Conservation (phyloP, 2,329 filamentous ascomycete species). For the Furcasterigmium furcatum region DNA sequence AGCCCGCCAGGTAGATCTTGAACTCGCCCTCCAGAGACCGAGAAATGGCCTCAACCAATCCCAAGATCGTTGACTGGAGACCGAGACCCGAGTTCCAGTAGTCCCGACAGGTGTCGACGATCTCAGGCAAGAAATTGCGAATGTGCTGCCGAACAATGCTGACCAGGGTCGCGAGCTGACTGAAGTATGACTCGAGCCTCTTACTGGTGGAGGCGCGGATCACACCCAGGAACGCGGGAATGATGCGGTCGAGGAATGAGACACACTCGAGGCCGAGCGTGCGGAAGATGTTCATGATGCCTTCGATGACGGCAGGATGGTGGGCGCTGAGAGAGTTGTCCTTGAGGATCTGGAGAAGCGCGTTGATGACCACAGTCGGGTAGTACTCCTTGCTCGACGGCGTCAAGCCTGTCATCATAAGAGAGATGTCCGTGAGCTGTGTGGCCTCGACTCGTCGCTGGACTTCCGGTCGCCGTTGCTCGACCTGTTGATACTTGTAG, state of each 20-base stretch:
- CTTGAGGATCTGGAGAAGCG: slow-evolving; percentile 85
- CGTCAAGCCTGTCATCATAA: slow-evolving; percentile 97
- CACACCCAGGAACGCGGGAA: slow-evolving; percentile 88
- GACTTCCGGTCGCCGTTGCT: slow-evolving; percentile 81
- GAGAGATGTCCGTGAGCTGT: slow-evolving; percentile 83
- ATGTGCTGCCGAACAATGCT: slow-evolving; percentile 97
- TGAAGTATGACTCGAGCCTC: slow-evolving; percentile 93
- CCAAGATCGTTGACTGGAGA: slow-evolving; percentile 87
- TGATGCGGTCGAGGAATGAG: slow-evolving; percentile 87
- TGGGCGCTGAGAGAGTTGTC: slow-evolving; percentile 87
- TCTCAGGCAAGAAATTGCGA: slow-evolving; percentile 80
- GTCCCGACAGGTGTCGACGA: slow-evolving; percentile 81
- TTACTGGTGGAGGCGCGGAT: slow-evolving; percentile 77
- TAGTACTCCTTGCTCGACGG: slow-evolving; percentile 99
- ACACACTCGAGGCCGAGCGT: slow-evolving; percentile 96
- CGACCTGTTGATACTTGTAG: slow-evolving; percentile 93
- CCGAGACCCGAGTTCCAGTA: slow-evolving; percentile 83
- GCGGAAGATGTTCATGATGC: slow-evolving; percentile 98
- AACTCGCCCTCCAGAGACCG: slow-evolving; percentile 95
- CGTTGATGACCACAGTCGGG: slow-evolving; percentile 95
- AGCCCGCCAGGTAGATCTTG: slow-evolving; percentile 86
- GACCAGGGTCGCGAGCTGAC: slow-evolving; percentile 88
- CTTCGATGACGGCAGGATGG: slow-evolving; percentile 91
- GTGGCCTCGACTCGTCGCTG: slow-evolving; percentile 63
- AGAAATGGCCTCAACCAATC: slow-evolving; percentile 89